Base-by-base conservation (phyloP, 305 asterid genomes). In the Fraxinus velutina region DNA sequence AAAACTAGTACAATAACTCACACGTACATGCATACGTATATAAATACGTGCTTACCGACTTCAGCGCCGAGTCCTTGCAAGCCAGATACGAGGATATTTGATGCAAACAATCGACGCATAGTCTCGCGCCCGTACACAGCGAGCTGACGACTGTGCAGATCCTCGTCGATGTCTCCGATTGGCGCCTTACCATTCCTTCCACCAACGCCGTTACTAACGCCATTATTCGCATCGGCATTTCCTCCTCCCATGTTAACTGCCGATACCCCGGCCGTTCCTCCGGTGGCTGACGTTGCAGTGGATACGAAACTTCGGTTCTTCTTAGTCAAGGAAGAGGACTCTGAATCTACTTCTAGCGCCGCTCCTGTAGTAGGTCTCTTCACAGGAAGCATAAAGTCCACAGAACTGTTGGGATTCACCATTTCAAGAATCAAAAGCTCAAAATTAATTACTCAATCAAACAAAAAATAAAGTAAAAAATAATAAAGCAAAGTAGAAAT, bases 91-190 rank as follows among this genome's bases (percentile, higher is more conserved):
- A 91, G 93, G 70, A 91, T 76, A 81, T 91, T 91, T 1, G 94
- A 87, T 2, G 88, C 92, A 33, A 89, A 88, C 76, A 91, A 66
- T 33, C 90, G 88, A n/a, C 92, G 89, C 94, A 91, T 91, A 15
- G 94, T 89, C 86, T 91, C 94, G 17, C 94, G 94, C 27, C 94
- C 94, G 44, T 91, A 91, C 10, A 91, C 94, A 4, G 94, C 94
- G 2, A 91, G 93, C 85, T 91, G 94, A 17, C 94, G 91, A 80
- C 94, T 91, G 70, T 91, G 94, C 75, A 91, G 91, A 89, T 91
- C 94, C 87, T 89, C 94, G 34, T 91, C 94, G 81, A 91, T 89
- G 78, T 89, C 88, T 44, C 73, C 76, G 55, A 74, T 74, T 79
- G 90, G 87, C 68, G 85, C 64, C 73, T 85, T 78, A 19, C 89